Conservation (phyloP, 306 rosid genomes). For the Vicia sativa region DNA sequence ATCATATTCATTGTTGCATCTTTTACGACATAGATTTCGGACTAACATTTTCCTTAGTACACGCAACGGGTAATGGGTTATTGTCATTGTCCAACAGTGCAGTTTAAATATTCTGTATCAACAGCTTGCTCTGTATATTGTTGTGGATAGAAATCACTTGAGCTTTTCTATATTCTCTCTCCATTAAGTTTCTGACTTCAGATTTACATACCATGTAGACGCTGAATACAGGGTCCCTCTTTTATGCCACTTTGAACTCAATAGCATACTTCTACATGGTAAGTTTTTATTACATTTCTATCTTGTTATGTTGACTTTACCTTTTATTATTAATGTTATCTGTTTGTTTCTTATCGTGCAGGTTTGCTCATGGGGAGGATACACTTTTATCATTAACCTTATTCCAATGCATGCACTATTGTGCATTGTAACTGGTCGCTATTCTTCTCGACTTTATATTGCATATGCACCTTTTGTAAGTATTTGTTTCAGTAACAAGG, state of each 20-base stretch:
- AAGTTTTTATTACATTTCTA: conserved; percentile 38
- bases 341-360: conserved; percentile 42
- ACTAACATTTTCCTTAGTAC: neutral
- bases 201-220: conserved; percentile 58
- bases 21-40: neutral
- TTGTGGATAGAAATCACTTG: conserved; percentile 17
- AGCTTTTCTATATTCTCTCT: conserved; percentile 29
- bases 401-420: conserved; percentile 98
- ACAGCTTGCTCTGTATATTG: conserved; percentile 6
- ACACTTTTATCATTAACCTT: conserved; percentile 96
- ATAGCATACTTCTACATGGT: conserved; percentile 99
- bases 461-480: conserved; percentile 98
- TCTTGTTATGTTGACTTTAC: conserved; percentile 30
- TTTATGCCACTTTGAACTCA: conserved; percentile 93
- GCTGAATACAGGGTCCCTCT: conserved; percentile 96
- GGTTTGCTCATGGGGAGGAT: conserved; percentile 99
- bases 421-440: conserved; percentile 96
- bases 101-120: conserved; percentile 31
- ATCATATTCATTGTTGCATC: neutral
- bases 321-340: conserved; percentile 32
- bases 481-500: conserved; percentile 33
- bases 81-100: conserved; percentile 7
- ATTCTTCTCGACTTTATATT: conserved; percentile 90
- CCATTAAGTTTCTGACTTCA: conserved; percentile 44
- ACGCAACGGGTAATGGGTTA: neutral